Base-by-base conservation (phyloP, 768 basidiomycete genomes). In the Tulasnella sp. region DNA sequence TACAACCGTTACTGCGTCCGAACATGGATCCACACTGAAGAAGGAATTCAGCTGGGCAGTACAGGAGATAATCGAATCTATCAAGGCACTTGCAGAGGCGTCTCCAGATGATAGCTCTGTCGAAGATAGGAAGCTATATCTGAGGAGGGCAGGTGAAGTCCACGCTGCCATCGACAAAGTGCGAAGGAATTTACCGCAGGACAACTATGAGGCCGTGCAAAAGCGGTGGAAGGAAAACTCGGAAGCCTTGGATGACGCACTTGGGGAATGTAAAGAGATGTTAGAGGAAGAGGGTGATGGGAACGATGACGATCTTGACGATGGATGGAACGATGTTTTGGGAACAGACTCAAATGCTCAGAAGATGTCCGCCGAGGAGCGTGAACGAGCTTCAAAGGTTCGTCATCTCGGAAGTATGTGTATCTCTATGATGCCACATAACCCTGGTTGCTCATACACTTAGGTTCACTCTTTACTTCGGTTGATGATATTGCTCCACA, bases 31-130 rank as follows among this genome's bases (percentile, higher is more conserved):
- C 22, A 47, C 46, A 25, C 29, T 57, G 27, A 27, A 33, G 31
- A 57, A 54, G 24, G 45, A 57, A 35, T 45, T 53, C 34, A 40
- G 34, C n/a, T 57, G 56, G 56, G 32, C 33, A 16, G 56, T 53
- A 8, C 54, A 54, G 37, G 56, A 57, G 44, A 45, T 54, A 7
- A 27, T 54, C 22, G 56, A 57, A 28, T 39, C 19, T 13, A 37
- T 54, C n/a, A 48, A 52, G 22, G 51, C n/a, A 6, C 33, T 53
- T 1, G 31, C 32, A 9, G 2, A 5, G 9, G 20, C 20, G 16
- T 13, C 7, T 13, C 22, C 47, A 9, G 50, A 54, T 39, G 50
- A 54, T 15, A 43, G 12, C 12, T 12, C 41, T 43, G 12, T 12
- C 12, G 13, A 46, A 12, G 52, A 53, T 34, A 53, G 48, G 40